These are phyloP conservation scores for Phytopythium delawarense DNA, from an alignment of 352 stramenopile genomes.

Conservation along the genomic window DNA sequence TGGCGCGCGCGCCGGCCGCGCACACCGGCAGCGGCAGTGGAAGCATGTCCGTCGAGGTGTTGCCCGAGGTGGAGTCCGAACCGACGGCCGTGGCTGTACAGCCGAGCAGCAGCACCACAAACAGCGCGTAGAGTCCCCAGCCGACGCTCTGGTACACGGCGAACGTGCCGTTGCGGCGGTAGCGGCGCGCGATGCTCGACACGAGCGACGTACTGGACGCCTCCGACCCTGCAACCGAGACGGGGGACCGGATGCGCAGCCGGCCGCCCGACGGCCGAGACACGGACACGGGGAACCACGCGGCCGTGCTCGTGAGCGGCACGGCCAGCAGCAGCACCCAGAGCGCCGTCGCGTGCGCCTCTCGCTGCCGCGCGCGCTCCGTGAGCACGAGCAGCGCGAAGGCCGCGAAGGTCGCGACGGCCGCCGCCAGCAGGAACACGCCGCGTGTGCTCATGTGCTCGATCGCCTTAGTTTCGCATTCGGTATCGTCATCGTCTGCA, in stretches of 20 bases:
- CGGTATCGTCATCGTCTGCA: no score
- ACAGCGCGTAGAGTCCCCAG: conserved; percentile 55
- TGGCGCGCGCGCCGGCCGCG: conserved; percentile 39
- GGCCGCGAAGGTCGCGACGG: conserved; percentile 52
- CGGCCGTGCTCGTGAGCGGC: conserved; percentile 51
- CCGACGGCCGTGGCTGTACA: conserved; percentile 25
- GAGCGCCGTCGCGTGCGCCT: conserved; percentile 33
- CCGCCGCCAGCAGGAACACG: conserved; percentile 54
- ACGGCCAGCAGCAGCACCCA: conserved; percentile 43
- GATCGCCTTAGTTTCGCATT: conserved; percentile 1
- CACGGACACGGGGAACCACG: conserved; percentile 56
- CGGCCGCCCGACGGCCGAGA: conserved; percentile 17
- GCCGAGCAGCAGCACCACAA: conserved; percentile 36
- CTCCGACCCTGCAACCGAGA: conserved; percentile 12
- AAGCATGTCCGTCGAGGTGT: no score
- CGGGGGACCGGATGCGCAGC: conserved; percentile 29
- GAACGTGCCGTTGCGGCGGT: conserved; percentile 54
- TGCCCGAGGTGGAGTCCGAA: no score
- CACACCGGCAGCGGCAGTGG: conserved; percentile 28
- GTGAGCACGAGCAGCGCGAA: conserved; percentile 60
- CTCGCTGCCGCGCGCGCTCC: conserved; percentile 40
- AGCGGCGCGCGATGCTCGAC: conserved; percentile 19
- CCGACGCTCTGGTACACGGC: conserved; percentile 61
- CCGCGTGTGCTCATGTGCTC: conserved; percentile 40
- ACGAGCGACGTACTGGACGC: conserved; percentile 22